Evolutionary conservation across 2,329 filamentous ascomycete genomes (phyloP).

Genomic region (Botrytis sinoallii): DNA sequence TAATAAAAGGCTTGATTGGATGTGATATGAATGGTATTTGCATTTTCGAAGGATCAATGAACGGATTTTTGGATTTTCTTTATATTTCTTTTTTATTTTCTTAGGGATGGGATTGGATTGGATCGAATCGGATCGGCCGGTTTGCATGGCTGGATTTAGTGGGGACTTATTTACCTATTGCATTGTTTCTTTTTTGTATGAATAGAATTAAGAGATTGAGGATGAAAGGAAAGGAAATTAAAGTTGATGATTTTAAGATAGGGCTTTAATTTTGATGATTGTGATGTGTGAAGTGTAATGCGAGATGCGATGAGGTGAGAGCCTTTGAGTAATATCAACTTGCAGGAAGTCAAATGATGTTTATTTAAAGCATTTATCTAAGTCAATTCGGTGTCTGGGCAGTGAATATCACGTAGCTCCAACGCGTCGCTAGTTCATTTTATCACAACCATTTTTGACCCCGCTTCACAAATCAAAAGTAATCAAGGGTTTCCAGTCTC

Average conservation of each 20-base stretch:
- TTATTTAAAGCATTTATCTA: no score
- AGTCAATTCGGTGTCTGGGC: no score
- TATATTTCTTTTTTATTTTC: not conserved
- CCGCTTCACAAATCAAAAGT: no score
- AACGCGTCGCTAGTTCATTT: no score
- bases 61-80: not conserved
- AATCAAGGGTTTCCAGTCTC: no score
- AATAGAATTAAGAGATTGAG: not conserved
- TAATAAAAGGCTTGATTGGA: not conserved
- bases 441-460: no score
- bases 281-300: not conserved
- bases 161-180: not conserved
- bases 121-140: not conserved
- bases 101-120: not conserved
- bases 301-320: not conserved
- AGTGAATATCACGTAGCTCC: no score
- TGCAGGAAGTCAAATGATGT: no score
- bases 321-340: not conserved
- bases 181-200: not conserved
- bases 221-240: not conserved
- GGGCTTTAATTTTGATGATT: fast-evolving
- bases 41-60: not conserved
- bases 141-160: not conserved
- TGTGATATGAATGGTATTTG: slow-evolving; percentile 1
- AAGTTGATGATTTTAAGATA: not conserved